Evolutionary conservation across 331 rosid genomes (phyloP).

Genomic region (Cucumis variabilis): DNA sequence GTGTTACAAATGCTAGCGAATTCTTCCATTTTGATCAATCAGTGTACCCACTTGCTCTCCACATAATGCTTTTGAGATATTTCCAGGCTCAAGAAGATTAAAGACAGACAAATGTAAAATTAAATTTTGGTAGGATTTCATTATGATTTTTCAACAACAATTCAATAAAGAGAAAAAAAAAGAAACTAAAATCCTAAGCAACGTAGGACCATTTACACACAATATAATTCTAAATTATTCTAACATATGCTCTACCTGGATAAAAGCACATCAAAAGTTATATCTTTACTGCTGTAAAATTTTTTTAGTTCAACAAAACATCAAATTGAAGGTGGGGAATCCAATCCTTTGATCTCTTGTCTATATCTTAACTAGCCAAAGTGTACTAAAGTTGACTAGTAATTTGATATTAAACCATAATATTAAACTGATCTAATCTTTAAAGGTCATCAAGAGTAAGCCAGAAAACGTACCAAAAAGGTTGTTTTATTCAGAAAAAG

Average conservation of each 20-base stretch:
- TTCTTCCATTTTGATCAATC: constrained; percentile 84
- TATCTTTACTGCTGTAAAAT: not conserved
- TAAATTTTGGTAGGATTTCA: constrained; percentile 11
- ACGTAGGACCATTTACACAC: not conserved
- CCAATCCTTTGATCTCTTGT: not conserved
- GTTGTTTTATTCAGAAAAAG: constrained; percentile 82
- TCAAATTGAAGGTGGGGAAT: not conserved
- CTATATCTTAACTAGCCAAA: too few species aligned
- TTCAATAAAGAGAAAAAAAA: not conserved
- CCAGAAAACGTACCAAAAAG: constrained; percentile 71
- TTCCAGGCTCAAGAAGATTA: constrained; percentile 91
- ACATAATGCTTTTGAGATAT: constrained; percentile 89
- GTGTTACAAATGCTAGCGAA: constrained; percentile 41
- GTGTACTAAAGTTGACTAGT: too few species aligned
- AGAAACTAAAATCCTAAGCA: not conserved
- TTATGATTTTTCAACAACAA: not conserved
- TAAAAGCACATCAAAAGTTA: not conserved
- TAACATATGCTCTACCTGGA: not conserved
- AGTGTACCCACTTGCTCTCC: constrained; percentile 96
- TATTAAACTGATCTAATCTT: not conserved
- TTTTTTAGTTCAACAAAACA: not conserved
- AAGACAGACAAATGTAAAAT: constrained; percentile 82
- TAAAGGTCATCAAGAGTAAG: not conserved
- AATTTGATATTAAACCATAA: not conserved
- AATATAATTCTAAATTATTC: not conserved